These are phyloP conservation scores for Suillus americanus DNA, from an alignment of 768 basidiomycete genomes.

Conservation along the genomic window DNA sequence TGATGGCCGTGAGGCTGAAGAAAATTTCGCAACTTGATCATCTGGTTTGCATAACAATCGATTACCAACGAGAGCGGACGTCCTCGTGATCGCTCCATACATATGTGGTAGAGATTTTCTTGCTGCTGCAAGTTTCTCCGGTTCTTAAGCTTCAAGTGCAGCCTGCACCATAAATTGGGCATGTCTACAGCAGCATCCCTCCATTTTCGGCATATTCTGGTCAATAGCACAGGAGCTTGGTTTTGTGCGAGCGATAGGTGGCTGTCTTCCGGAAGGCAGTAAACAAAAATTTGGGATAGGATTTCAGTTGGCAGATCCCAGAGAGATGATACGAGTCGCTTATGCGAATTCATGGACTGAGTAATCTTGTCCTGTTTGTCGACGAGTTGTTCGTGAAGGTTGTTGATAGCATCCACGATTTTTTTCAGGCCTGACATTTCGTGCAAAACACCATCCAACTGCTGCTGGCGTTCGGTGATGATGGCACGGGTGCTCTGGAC, in stretches of 20 bases:
- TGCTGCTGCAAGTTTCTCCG: neutral
- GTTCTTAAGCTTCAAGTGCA: neutral
- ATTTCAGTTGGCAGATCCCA: neutral
- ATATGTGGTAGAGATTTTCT: neutral
- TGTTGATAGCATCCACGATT: neutral
- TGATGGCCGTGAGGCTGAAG: neutral
- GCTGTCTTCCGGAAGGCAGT: neutral
- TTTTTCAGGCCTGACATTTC: neutral
- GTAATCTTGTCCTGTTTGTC: neutral
- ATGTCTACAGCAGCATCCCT: neutral
- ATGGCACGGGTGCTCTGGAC: neutral
- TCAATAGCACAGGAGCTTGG: neutral
- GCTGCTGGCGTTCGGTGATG: neutral
- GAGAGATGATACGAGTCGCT: neutral
- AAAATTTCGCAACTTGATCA: neutral
- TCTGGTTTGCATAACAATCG: neutral
- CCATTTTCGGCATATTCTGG: neutral
- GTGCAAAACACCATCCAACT: neutral
- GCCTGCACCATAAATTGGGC: neutral
- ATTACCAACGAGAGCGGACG: neutral
- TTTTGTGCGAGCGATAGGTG: neutral
- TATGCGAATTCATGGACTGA: neutral
- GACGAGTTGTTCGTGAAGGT: neutral
- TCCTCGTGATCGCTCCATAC: neutral
- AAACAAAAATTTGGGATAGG: neutral